These are phyloP conservation scores for Pulveroboletus sp. DNA, from an alignment of 768 basidiomycete genomes.

Conservation along the genomic window DNA sequence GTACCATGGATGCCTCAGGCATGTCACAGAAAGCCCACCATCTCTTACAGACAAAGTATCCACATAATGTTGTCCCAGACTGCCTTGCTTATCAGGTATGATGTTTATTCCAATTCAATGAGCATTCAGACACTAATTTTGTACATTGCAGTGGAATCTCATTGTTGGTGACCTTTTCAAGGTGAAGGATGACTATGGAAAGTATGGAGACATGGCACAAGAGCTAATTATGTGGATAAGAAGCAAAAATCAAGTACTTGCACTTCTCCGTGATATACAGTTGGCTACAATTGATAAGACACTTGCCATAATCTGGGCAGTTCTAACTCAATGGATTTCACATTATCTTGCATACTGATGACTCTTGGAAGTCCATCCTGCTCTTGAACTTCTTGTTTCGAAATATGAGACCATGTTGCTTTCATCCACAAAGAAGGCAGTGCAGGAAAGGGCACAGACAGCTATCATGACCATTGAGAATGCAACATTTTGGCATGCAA, in stretches of 20 bases:
- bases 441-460: conserved; percentile 22
- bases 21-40: conserved; percentile 29
- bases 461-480: conserved; percentile 29
- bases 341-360: conserved; percentile 33
- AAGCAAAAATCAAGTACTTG: conserved; percentile 35
- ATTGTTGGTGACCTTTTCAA: conserved; percentile 40
- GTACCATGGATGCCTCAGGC: conserved; percentile 35
- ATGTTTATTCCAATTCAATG: too few species aligned
- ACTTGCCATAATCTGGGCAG: conserved; percentile 27
- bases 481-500: conserved; percentile 18
- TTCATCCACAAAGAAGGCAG: conserved; percentile 21
- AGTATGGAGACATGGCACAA: conserved; percentile 22
- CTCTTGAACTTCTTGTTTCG: conserved; percentile 17
- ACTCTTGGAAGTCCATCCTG: conserved; percentile 25
- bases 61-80: conserved; percentile 29
- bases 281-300: background rate
- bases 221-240: conserved; percentile 39
- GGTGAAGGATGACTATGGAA: conserved; percentile 17
- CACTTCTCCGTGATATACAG: conserved; percentile 25
- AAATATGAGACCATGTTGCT: conserved; percentile 11
- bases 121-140: background rate
- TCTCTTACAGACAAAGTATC: conserved; percentile 17
- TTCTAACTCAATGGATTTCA: conserved; percentile 36
- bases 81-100: conserved; percentile 40
- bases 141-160: conserved; percentile 33